Evolutionary conservation across 140 eudicot species (phyloP).

Genomic region (Anethum foeniculum): DNA sequence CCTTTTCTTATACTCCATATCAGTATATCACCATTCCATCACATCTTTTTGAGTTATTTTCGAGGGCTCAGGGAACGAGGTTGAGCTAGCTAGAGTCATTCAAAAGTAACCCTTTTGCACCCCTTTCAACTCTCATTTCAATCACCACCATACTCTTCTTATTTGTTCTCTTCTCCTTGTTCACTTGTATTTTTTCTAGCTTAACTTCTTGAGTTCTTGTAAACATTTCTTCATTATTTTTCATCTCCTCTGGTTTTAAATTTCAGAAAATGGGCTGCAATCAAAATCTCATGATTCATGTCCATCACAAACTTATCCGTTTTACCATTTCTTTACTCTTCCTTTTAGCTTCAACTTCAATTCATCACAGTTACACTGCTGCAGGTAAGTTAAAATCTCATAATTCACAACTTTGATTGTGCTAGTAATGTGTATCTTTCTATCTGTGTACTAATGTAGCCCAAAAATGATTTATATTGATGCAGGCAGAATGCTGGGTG

Average conservation of each 20-base stretch:
- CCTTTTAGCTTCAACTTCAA: conserved; percentile 32
- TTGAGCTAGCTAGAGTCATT: conserved; percentile 4
- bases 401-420: neutral
- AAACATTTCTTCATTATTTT: conserved; percentile 13
- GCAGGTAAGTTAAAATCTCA: conserved; percentile 34
- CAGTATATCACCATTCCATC: neutral
- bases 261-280: conserved; percentile 45
- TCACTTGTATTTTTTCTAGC: neutral
- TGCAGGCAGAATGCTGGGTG: conserved; percentile 48
- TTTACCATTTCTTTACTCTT: conserved; percentile 47
- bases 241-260: neutral
- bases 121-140: conserved; percentile 8
- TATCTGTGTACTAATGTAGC: neutral
- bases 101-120: conserved; percentile 5
- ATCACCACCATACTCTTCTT: neutral
- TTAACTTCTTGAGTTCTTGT: conserved; percentile 7
- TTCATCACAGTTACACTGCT: conserved; percentile 39
- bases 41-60: neutral
- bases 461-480: neutral
- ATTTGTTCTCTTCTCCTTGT: neutral
- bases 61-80: conserved; percentile 16
- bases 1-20: conserved; percentile 8
- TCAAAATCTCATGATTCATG: conserved; percentile 26
- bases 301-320: conserved; percentile 19
- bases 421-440: neutral